A percentile compares a stretch with the other conserved stretches of the same genome.
Conservation (phyloP, 2,329 filamentous ascomycete genomes). For the Nothophoma quercina region DNA sequence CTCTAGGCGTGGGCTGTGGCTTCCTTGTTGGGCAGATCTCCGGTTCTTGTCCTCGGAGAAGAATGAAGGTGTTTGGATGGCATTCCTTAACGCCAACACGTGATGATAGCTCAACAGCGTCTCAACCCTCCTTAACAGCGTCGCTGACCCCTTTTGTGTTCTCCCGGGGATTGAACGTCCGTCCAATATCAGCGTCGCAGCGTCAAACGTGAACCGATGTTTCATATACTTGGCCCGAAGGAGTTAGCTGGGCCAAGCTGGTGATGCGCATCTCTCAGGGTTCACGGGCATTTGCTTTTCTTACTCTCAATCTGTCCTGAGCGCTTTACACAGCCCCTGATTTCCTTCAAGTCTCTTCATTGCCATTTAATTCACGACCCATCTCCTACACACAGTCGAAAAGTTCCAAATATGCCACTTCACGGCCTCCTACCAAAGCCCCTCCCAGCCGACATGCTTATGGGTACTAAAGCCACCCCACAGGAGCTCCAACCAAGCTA, state of each 20-base stretch:
- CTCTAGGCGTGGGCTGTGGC: background rate
- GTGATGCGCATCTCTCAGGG: conserved; percentile 9
- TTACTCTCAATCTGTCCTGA: conserved; percentile 8
- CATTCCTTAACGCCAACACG: conserved; percentile 1
- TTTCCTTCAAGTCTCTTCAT: background rate
- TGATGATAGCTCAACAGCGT: background rate
- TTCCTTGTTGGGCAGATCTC: background rate
- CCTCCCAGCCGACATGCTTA: conserved; percentile 42
- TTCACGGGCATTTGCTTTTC: conserved; percentile 9
- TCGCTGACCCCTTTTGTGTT: background rate
- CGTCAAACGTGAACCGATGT: conserved; percentile 17
- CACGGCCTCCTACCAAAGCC: conserved; percentile 49
- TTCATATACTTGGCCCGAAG: background rate
- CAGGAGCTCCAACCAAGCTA: conserved; percentile 12
- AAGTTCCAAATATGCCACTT: conserved; percentile 37
- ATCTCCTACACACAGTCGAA: background rate
- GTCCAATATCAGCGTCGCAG: conserved; percentile 18
- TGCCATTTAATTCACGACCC: background rate
- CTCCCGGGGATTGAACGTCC: background rate
- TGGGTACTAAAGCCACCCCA: conserved; percentile 12
- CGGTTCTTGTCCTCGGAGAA: conserved; percentile 4
- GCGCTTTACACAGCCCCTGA: conserved; percentile 3
- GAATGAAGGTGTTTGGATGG: background rate
- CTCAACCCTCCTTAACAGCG: background rate
- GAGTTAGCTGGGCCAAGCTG: conserved; percentile 11